A percentile compares a stretch with the other conserved stretches of the same genome.
Conservation (phyloP, 75 land plant genomes). For the Ceratopteris richardii region DNA sequence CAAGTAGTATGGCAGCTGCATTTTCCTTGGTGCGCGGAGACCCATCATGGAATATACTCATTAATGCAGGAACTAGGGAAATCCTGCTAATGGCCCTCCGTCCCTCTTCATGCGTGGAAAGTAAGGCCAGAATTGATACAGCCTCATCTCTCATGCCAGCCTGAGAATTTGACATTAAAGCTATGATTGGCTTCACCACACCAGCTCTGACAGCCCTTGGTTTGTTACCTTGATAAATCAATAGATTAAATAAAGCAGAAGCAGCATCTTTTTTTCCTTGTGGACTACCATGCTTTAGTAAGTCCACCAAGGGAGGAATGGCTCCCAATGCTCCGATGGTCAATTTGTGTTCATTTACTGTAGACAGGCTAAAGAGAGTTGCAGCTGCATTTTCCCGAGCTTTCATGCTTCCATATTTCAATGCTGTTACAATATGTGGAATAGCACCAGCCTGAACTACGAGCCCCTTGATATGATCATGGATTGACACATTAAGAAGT, state of each 20-base stretch:
- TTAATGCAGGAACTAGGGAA: conserved; percentile 38
- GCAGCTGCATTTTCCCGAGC: conserved; percentile 26
- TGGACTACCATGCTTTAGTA: conserved; percentile 12
- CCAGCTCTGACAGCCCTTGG: conserved; percentile 65
- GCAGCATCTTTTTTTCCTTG: conserved; percentile 54
- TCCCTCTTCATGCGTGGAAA: conserved; percentile 49
- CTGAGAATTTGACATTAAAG: conserved; percentile 14
- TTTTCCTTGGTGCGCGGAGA: conserved; percentile 30
- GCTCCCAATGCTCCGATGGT: conserved; percentile 12
- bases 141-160: conserved; percentile 56
- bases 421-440: conserved; percentile 30
- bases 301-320: conserved; percentile 5
- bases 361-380: conserved; percentile 19
- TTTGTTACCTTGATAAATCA: conserved; percentile 63
- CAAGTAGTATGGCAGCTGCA: conserved; percentile 30
- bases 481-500: conserved; percentile 53
- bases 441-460: conserved; percentile 45
- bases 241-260: conserved; percentile 62
- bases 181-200: conserved; percentile 40
- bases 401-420: conserved; percentile 2
- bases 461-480: conserved; percentile 43
- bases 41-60: conserved; percentile 23
- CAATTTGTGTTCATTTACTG: conserved; percentile 10
- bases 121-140: conserved; percentile 65
- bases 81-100: conserved; percentile 39